Conservation (phyloP, 2,329 filamentous ascomycete genomes). For the Cryphonectria japonica region DNA sequence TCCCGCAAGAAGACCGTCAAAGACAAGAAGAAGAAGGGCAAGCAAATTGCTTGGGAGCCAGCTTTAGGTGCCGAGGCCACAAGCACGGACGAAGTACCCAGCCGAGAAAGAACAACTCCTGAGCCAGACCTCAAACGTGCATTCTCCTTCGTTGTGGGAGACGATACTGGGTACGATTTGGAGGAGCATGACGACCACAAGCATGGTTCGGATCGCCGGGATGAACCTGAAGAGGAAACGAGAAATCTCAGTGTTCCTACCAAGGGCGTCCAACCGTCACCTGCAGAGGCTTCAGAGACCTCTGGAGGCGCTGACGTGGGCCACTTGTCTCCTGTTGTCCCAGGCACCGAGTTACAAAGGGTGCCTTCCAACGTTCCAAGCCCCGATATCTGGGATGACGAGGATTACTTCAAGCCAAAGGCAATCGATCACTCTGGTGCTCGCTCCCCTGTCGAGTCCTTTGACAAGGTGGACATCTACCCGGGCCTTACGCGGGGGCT, state of each 20-base stretch:
- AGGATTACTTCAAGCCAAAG: constrained; percentile 36
- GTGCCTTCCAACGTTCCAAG: constrained; percentile 25
- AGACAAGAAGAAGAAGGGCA: constrained; percentile 44
- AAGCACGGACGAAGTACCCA: background rate
- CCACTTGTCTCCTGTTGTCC: constrained; percentile 11
- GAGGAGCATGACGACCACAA: background rate
- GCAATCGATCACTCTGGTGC: constrained; percentile 20
- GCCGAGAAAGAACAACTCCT: background rate
- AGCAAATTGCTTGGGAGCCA: constrained; percentile 32
- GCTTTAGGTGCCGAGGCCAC: constrained; percentile 26
- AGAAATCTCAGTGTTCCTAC: background rate
- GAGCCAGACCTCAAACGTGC: background rate
- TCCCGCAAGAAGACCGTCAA: constrained; percentile 41
- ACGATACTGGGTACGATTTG: background rate
- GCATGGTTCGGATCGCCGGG: background rate
- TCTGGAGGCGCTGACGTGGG: background rate
- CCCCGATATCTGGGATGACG: constrained; percentile 34
- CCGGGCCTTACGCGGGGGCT: constrained; percentile 32
- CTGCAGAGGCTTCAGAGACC: background rate
- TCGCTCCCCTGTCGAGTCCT: constrained; percentile 10
- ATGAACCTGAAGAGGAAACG: background rate
- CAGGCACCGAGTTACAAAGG: constrained; percentile 32
- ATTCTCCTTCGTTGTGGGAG: constrained; percentile 1
- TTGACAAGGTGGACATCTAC: constrained; percentile 33
- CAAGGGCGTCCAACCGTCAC: background rate